Evolutionary conservation across 2,329 filamentous ascomycete species (phyloP).

Genomic region (Trichoderma sp.): DNA sequence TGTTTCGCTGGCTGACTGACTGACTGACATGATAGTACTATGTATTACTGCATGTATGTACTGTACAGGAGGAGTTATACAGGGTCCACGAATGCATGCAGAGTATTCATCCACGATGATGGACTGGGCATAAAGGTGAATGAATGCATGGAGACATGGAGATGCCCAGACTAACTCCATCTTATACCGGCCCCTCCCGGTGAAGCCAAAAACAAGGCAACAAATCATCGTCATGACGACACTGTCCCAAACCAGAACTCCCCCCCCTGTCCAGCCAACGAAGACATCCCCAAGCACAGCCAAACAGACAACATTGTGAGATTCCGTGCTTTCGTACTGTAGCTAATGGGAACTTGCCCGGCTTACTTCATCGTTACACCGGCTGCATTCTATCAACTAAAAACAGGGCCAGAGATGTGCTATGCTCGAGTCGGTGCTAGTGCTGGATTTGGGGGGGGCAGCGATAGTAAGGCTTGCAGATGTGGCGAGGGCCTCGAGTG

Average conservation of each 20-base stretch:
- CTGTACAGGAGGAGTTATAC: neutral
- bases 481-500: slow-evolving; percentile 10
- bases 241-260: neutral
- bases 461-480: neutral
- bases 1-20: neutral
- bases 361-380: slow-evolving; percentile 15
- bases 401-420: neutral
- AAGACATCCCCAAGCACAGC: neutral
- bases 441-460: neutral
- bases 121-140: neutral
- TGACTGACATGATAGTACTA: neutral
- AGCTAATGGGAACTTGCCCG: neutral
- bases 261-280: neutral
- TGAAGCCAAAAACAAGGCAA: neutral
- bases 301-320: neutral
- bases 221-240: neutral
- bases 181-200: neutral
- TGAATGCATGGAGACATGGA: neutral
- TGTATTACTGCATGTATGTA: too few species aligned
- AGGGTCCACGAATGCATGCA: neutral
- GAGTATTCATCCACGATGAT: neutral
- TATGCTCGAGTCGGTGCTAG: neutral
- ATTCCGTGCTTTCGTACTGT: neutral
- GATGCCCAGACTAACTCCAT: neutral
- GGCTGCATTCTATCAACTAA: neutral